Conservation (phyloP, 129 eudicot genomes). For the Arctium lappa region DNA sequence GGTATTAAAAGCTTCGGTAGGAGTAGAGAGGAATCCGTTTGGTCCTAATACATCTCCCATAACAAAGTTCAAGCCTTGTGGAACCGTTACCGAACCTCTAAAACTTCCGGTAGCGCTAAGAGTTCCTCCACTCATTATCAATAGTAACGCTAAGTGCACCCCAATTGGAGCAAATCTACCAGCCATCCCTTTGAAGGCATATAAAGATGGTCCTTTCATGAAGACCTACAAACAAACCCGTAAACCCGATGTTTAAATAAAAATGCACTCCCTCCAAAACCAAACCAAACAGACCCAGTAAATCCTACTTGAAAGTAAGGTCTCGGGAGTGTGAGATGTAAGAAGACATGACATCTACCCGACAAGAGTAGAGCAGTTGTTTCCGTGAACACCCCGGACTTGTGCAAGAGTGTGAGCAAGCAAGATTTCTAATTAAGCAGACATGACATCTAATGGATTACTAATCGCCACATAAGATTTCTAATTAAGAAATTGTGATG, state of each 20-base stretch:
- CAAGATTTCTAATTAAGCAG: too few species aligned
- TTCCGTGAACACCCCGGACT: too few species aligned
- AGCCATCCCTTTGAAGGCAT: constrained; percentile 93
- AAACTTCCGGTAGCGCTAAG: constrained; percentile 88
- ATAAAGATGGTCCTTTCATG: constrained; percentile 77
- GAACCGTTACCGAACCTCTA: constrained; percentile 86
- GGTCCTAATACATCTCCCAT: constrained; percentile 90
- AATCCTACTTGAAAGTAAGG: neutral
- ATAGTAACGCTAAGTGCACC: constrained; percentile 84
- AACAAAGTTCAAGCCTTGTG: constrained; percentile 93
- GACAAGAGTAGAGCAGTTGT: too few species aligned
- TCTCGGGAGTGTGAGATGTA: neutral
- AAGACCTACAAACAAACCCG: constrained; percentile 52
- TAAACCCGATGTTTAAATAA: neutral
- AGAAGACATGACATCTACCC: too few species aligned
- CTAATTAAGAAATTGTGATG: too few species aligned
- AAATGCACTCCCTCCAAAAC: neutral
- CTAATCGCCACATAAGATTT: too few species aligned
- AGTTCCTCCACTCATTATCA: constrained; percentile 93
- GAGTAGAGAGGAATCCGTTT: constrained; percentile 76
- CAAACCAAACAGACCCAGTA: neutral
- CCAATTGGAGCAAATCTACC: constrained; percentile 98
- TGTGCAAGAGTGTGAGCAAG: too few species aligned
- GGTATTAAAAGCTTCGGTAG: constrained; percentile 79
- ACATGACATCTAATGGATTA: too few species aligned